Conservation (phyloP, 345 rosid species). For the Xanthoceras sorbifolium region DNA sequence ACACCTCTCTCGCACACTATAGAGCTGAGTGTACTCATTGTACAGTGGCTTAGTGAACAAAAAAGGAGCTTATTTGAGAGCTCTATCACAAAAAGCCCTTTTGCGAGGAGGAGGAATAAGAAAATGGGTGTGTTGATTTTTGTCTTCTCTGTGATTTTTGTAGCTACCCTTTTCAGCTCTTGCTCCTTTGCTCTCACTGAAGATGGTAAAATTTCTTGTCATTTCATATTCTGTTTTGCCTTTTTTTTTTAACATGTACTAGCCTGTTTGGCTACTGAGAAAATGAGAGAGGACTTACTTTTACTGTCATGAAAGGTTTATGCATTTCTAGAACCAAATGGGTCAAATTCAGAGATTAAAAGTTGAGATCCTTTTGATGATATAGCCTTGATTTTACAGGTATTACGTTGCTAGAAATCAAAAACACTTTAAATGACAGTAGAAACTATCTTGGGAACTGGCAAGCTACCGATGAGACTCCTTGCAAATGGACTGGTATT, state of each 20-base stretch:
- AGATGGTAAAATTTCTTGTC: constrained; percentile 50
- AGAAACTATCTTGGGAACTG: constrained; percentile 68
- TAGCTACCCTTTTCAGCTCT: constrained; percentile 41
- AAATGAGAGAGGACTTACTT: not conserved
- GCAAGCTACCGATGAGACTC: constrained; percentile 69
- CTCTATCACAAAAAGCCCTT: not conserved
- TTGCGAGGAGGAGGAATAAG: constrained; percentile 22
- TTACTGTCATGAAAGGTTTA: too few species aligned
- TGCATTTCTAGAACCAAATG: too few species aligned
- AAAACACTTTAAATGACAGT: constrained; percentile 70
- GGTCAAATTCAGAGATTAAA: constrained; percentile 1
- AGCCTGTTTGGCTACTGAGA: constrained; percentile 15
- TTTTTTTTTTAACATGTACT: not conserved
- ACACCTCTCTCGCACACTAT: not conserved
- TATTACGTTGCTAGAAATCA: constrained; percentile 70
- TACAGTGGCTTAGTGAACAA: constrained; percentile 8
- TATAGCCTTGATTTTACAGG: constrained; percentile 40
- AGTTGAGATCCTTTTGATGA: constrained; percentile 22
- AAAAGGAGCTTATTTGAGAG: not conserved
- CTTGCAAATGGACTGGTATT: constrained; percentile 94
- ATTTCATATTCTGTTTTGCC: not conserved
- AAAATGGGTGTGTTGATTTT: constrained; percentile 37
- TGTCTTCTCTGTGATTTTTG: constrained; percentile 30
- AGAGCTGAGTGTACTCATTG: not conserved
- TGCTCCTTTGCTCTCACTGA: constrained; percentile 50